Evolutionary conservation across 2,329 filamentous ascomycete genomes (phyloP), one percentile per base, ranked within the genome.

Genomic region (Beauveria bassiana): DNA sequence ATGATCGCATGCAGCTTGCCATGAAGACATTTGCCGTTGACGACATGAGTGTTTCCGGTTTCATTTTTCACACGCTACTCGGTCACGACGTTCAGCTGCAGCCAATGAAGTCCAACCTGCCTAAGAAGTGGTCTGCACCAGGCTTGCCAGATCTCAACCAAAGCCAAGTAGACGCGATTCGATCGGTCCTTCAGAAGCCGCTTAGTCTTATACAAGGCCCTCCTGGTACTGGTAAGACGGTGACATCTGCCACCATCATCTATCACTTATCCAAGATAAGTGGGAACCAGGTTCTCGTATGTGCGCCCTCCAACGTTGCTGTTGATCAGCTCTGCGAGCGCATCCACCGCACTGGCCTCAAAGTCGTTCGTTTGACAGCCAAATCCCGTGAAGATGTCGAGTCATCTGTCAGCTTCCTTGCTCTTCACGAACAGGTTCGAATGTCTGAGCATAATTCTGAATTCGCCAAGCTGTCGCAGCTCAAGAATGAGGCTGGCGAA

Each of bases 21-120:
- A 98, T 99, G 93, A 98, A 97, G 81, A 98, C 91, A 0, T 99
- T 99, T 72, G 95, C 95, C 6, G 87, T 98, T 50, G 93, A 99
- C 68, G 95, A 99, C 75, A 90, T 96, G 89, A 97, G 93, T 70
- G 93, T 99, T 49, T 98, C 95, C 24, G 95, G 95, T 43, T 99
- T 97, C 76, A 96, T 99, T 66, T 99, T 98, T 79, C 95, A 99
- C 74, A 95, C 95, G 66, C 83, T 99, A 24, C 85, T 99, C 38
- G 95, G 95, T 59, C 92, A 98, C 70, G 93, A 98, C 72, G 95
- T 98, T 63, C 91, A 92, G 31, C 87, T 93, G 45, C 93, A 92
- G 57, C 92, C 93, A 6, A 95, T 97, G 88, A 98, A 97, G 80
- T 93, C 91, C 31, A 89, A 91, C 68, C 85, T 98, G 74, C 95